These are phyloP conservation scores for Coprinopsis sp. DNA, from an alignment of 768 basidiomycete species.

Conservation along the genomic window DNA sequence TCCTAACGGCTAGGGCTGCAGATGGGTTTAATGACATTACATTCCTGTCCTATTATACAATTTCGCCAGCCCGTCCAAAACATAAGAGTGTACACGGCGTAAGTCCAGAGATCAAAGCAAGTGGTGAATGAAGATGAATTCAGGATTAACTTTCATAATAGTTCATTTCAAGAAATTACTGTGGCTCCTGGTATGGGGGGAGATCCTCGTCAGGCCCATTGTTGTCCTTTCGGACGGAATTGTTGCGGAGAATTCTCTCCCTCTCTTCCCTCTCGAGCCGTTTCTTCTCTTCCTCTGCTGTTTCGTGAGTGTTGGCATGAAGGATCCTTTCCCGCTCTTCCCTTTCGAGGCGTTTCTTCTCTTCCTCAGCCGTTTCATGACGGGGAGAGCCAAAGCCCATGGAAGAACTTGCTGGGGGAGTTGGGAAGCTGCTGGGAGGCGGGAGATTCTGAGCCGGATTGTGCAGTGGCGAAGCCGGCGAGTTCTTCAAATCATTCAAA, in stretches of 20 bases:
- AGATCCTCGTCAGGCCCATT: slow-evolving; percentile 40
- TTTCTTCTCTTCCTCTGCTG: slow-evolving; percentile 49
- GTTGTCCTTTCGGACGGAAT: slow-evolving; percentile 19
- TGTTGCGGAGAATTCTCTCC: slow-evolving; percentile 41
- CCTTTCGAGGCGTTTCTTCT: slow-evolving; percentile 53
- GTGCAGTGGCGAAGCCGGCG: slow-evolving; percentile 17
- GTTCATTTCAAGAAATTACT: too few relatives aligned
- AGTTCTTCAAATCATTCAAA: slow-evolving; percentile 42
- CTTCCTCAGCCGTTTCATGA: slow-evolving; percentile 56
- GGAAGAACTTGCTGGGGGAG: slow-evolving; percentile 12
- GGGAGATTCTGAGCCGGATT: slow-evolving; percentile 23
- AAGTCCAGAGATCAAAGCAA: too few relatives aligned
- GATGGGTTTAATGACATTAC: neutral
- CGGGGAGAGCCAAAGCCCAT: slow-evolving; percentile 19
- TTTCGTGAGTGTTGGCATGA: slow-evolving; percentile 7
- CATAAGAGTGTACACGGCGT: too few relatives aligned
- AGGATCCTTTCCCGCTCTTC: too few relatives aligned
- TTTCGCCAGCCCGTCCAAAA: too few relatives aligned
- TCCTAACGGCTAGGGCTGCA: neutral
- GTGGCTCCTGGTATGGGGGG: slow-evolving; percentile 46
- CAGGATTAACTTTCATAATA: too few relatives aligned
- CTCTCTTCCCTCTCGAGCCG: slow-evolving; percentile 59
- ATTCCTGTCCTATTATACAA: too few relatives aligned
- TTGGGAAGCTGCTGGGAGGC: slow-evolving; percentile 27
- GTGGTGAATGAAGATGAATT: too few relatives aligned